These are phyloP conservation scores for Eragrostis tef DNA, from an alignment of 202 grass and related monocot genomes.

Conservation along the genomic window DNA sequence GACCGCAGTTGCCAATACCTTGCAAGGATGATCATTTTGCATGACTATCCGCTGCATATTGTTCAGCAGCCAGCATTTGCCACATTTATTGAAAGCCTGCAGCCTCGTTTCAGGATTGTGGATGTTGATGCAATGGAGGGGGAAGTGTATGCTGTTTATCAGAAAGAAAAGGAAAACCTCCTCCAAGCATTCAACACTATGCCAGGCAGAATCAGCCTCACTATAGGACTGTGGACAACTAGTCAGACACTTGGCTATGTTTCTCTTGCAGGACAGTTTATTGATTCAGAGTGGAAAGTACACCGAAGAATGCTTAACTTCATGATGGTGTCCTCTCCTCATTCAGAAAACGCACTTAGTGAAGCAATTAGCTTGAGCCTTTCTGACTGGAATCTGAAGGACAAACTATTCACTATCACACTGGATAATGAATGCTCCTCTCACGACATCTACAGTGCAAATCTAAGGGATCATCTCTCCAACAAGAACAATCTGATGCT, in stretches of 20 bases:
- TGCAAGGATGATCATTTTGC: slow-evolving; percentile 89
- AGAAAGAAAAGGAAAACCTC: slow-evolving; percentile 75
- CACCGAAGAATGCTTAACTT: slow-evolving; percentile 90
- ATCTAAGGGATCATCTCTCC: slow-evolving; percentile 83
- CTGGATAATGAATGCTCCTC: slow-evolving; percentile 94
- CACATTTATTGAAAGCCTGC: slow-evolving; percentile 72
- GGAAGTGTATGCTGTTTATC: slow-evolving; percentile 78
- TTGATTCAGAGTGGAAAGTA: slow-evolving; percentile 76
- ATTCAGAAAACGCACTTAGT: slow-evolving; percentile 95
- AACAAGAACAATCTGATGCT: slow-evolving; percentile 89
- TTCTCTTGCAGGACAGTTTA: slow-evolving; percentile 75
- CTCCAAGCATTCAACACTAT: slow-evolving; percentile 60
- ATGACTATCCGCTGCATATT: slow-evolving; percentile 94
- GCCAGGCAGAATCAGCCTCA: slow-evolving; percentile 85
- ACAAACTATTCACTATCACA: slow-evolving; percentile 90
- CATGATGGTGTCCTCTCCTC: slow-evolving; percentile 97
- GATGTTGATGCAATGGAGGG: slow-evolving; percentile 72
- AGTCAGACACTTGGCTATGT: slow-evolving; percentile 95
- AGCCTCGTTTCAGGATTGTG: slow-evolving; percentile 74
- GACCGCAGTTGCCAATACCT: slow-evolving; percentile 71
- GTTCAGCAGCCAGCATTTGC: slow-evolving; percentile 79
- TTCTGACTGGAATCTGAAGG: slow-evolving; percentile 86
- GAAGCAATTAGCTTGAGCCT: slow-evolving; percentile 79
- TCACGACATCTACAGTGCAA: slow-evolving; percentile 99
- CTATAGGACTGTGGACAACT: slow-evolving; percentile 86